Evolutionary conservation across 768 basidiomycete species (phyloP).

Genomic region (Leccinum broughii): DNA sequence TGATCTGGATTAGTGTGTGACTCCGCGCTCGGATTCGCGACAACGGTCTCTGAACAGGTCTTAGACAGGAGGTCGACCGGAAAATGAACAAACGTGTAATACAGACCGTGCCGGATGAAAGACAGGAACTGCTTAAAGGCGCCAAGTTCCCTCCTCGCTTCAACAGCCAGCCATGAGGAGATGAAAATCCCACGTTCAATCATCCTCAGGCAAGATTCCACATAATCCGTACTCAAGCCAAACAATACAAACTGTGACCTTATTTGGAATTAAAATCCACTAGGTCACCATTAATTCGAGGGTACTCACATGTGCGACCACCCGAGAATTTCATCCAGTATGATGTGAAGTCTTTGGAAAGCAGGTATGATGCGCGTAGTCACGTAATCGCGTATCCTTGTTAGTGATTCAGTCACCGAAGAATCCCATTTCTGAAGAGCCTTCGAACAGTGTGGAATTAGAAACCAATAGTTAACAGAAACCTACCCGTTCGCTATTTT

Average conservation of each 20-base stretch:
- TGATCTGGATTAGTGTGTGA: constrained; percentile 49
- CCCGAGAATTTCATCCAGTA: constrained; percentile 76
- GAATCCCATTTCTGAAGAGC: constrained; percentile 83
- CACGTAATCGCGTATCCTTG: constrained; percentile 71
- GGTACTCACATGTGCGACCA: constrained; percentile 70
- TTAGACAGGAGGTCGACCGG: constrained; percentile 16
- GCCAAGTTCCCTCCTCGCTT: constrained; percentile 64
- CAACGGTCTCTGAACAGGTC: constrained; percentile 43
- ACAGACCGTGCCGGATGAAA: constrained; percentile 74
- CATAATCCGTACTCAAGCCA: constrained; percentile 49
- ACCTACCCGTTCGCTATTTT: constrained; percentile 78
- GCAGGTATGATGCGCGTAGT: constrained; percentile 72
- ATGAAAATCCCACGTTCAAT: constrained; percentile 60
- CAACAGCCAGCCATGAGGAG: constrained; percentile 66
- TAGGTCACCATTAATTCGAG: constrained; percentile 12
- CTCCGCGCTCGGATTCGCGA: constrained; percentile 55
- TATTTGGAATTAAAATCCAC: constrained; percentile 15
- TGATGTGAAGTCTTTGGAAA: constrained; percentile 71
- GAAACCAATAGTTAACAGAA: constrained; percentile 8
- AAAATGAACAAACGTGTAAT: constrained; percentile 9
- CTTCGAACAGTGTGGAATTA: constrained; percentile 41
- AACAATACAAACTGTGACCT: constrained; percentile 63
- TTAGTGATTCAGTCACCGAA: constrained; percentile 66
- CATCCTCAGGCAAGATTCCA: constrained; percentile 53
- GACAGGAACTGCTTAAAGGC: constrained; percentile 78